Conservation (phyloP, 2,329 filamentous ascomycete species). For the Aspergillus quadricinctus region DNA sequence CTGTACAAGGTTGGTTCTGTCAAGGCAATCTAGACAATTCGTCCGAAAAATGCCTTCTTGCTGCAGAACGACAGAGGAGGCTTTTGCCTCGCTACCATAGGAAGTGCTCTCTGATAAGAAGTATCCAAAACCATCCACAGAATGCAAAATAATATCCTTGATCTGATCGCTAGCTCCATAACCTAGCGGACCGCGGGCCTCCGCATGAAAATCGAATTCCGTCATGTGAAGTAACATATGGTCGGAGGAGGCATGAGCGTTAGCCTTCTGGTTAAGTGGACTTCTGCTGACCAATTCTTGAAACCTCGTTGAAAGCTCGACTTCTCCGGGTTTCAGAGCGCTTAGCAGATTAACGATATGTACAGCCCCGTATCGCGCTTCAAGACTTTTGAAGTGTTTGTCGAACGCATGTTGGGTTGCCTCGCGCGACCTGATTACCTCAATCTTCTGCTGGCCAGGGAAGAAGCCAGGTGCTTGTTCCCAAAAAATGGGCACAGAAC, state of each 20-base stretch:
- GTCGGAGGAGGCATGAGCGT: conserved; percentile 53
- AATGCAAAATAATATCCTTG: conserved; percentile 68
- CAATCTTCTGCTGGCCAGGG: conserved; percentile 91
- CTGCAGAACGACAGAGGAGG: conserved; percentile 67
- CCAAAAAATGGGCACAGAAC: conserved; percentile 95
- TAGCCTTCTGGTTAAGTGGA: conserved; percentile 58
- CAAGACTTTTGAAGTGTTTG: conserved; percentile 86
- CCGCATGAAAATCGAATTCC: conserved; percentile 94
- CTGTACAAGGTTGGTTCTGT: conserved; percentile 93
- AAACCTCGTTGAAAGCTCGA: conserved; percentile 76
- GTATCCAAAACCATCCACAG: conserved; percentile 86
- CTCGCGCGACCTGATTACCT: conserved; percentile 79
- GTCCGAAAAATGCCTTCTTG: conserved; percentile 95
- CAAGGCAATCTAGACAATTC: conserved; percentile 93
- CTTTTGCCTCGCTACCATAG: conserved; percentile 30
- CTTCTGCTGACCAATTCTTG: conserved; percentile 71
- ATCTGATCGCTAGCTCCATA: conserved; percentile 91
- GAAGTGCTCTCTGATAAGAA: conserved; percentile 70
- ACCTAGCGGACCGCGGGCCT: conserved; percentile 78
- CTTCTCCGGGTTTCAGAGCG: conserved; percentile 78
- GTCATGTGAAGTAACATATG: conserved; percentile 74
- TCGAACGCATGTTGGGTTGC: conserved; percentile 93
- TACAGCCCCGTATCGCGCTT: conserved; percentile 80
- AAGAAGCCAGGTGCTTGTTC: conserved; percentile 85
- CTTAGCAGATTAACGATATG: conserved; percentile 95